phyloP scores from a whole-genome alignment of 192 early-diverging fungal species.

The Coemansia asiatica region DNA sequence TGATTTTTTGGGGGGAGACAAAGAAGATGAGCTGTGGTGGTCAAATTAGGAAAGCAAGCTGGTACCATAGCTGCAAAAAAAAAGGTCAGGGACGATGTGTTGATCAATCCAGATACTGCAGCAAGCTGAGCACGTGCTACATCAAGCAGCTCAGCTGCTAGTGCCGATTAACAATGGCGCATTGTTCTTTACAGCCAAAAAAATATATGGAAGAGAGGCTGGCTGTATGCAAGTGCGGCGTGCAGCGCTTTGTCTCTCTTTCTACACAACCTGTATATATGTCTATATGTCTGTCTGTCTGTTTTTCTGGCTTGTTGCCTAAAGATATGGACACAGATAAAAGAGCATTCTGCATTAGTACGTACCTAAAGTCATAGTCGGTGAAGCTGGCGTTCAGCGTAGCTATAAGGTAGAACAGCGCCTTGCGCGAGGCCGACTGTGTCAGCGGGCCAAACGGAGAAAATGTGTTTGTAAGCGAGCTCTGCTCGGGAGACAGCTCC shows the following conservation, averaged over 20 bases:
- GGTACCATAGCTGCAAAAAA: neutral
- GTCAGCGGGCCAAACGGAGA: conserved; percentile 89
- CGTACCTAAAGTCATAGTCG: conserved; percentile 94
- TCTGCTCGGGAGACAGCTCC: conserved; percentile 65
- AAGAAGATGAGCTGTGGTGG: neutral
- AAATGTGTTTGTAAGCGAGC: conserved; percentile 63
- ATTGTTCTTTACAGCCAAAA: neutral
- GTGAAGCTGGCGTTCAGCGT: conserved; percentile 96
- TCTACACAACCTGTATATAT: too few relatives aligned
- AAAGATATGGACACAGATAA: too few relatives aligned
- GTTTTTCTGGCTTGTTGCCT: too few relatives aligned
- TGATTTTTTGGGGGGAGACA: neutral
- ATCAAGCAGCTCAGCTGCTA: neutral
- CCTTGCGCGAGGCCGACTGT: conserved; percentile 80
- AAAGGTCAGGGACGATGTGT: neutral
- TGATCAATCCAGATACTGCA: neutral
- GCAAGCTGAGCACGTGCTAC: neutral
- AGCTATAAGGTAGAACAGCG: conserved; percentile 90
- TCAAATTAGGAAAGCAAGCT: conserved; percentile 1
- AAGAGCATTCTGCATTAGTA: conserved; percentile 36
- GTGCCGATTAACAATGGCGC: neutral
- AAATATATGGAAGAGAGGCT: neutral
- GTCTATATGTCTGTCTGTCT: too few relatives aligned
- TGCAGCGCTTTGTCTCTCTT: neutral
- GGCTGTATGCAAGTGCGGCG: neutral